These are phyloP conservation scores for Candida pseudoglaebosa DNA, from an alignment of 805 yeast species.

Conservation along the genomic window DNA sequence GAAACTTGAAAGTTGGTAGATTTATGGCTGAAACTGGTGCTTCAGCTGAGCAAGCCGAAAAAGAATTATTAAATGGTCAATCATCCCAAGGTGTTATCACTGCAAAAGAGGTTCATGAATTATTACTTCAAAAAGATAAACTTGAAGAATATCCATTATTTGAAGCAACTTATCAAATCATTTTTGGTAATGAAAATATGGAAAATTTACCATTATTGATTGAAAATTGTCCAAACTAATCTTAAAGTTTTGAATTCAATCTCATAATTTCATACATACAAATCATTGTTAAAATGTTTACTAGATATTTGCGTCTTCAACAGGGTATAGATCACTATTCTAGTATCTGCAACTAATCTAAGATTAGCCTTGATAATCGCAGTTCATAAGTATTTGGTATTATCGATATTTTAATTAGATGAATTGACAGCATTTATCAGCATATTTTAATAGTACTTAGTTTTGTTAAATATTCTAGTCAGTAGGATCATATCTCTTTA, in stretches of 20 bases:
- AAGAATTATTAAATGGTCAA: slow-evolving; percentile 42
- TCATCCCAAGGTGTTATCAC: slow-evolving; percentile 45
- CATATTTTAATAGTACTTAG: too few species aligned
- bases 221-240: slow-evolving; percentile 25
- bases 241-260: too few species aligned
- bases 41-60: slow-evolving; percentile 41
- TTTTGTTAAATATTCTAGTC: too few species aligned
- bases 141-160: slow-evolving; percentile 40
- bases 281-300: too few species aligned
- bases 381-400: too few species aligned
- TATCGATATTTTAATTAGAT: too few species aligned
- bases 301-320: too few species aligned
- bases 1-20: slow-evolving; percentile 45
- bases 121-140: slow-evolving; percentile 32
- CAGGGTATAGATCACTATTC: too few species aligned
- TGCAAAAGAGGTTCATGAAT: slow-evolving; percentile 45
- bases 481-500: neutral
- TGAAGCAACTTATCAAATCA: slow-evolving; percentile 43
- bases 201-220: slow-evolving; percentile 40
- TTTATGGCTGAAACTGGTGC: slow-evolving; percentile 43
- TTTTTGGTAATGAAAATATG: slow-evolving; percentile 37
- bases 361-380: too few species aligned
- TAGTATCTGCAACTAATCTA: too few species aligned
- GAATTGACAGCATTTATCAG: too few species aligned
- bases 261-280: too few species aligned